Evolutionary conservation across 1,284 basidiomycete species (phyloP).

Genomic region (Wolfiporia cocos): DNA sequence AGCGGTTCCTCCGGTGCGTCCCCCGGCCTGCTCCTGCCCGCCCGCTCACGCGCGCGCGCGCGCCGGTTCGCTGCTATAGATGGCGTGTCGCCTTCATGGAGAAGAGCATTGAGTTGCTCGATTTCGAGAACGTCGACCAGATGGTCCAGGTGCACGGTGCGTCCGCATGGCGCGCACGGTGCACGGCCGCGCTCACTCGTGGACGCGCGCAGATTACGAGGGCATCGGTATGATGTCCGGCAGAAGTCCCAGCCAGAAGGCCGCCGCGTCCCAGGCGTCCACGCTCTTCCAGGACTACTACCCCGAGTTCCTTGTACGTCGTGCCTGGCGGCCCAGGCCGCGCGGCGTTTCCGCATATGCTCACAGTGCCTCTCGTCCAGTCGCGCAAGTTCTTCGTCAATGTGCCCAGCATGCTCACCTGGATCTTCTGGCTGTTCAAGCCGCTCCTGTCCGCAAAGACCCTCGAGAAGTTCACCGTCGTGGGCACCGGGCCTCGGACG

Average conservation of each 20-base stretch:
- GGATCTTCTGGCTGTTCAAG: conserved; percentile 83
- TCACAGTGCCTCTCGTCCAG: conserved; percentile 27
- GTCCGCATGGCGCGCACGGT: conserved; percentile 4
- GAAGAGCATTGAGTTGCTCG: conserved; percentile 50
- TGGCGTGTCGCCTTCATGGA: conserved; percentile 79
- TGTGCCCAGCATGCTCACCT: conserved; percentile 64
- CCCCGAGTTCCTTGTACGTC: conserved; percentile 66
- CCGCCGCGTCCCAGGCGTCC: conserved; percentile 63
- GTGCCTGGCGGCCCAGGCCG: neutral
- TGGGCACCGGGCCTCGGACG: conserved; percentile 52
- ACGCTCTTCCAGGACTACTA: conserved; percentile 70
- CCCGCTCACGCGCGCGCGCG: conserved; percentile 2
- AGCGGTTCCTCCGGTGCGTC: conserved; percentile 61
- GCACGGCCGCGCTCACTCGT: neutral
- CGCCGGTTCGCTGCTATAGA: conserved; percentile 27
- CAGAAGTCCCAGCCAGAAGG: conserved; percentile 69
- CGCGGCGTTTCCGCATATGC: neutral
- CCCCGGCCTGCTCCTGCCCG: neutral
- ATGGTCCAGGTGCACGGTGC: conserved; percentile 70
- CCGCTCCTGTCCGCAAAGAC: conserved; percentile 63
- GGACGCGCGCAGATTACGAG: conserved; percentile 52
- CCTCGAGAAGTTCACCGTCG: conserved; percentile 70
- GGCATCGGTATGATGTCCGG: conserved; percentile 47
- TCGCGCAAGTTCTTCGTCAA: conserved; percentile 75
- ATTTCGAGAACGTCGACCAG: conserved; percentile 70